Conservation (phyloP, 1,284 basidiomycete species). For the Cronartium quercuum region DNA sequence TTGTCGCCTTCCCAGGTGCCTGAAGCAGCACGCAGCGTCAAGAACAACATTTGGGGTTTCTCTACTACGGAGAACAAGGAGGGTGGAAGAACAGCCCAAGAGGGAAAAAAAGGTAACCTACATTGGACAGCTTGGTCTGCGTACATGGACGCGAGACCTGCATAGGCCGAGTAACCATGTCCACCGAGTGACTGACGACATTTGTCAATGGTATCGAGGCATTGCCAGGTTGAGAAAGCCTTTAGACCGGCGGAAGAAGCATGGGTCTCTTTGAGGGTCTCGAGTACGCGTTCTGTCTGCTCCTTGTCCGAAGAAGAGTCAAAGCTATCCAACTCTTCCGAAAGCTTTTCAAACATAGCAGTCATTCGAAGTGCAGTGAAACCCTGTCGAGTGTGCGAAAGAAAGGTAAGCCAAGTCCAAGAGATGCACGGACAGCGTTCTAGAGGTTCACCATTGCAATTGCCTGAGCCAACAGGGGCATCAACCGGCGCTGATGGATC, state of each 20-base stretch:
- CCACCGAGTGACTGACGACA: constrained; percentile 57
- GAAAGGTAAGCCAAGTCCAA: background rate
- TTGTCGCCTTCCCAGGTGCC: constrained; percentile 50
- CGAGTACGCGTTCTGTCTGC: constrained; percentile 50
- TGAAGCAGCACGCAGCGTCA: background rate
- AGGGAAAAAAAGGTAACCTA: background rate
- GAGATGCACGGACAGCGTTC: constrained; percentile 42
- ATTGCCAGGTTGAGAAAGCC: constrained; percentile 59
- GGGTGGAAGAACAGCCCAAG: constrained; percentile 41
- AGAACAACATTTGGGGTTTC: background rate
- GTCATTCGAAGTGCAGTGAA: constrained; percentile 43
- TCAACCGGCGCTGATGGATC: constrained; percentile 57
- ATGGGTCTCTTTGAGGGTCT: constrained; percentile 59
- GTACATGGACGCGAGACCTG: constrained; percentile 56
- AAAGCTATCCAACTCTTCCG: constrained; percentile 54
- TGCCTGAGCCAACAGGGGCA: constrained; percentile 57
- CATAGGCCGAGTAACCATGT: constrained; percentile 58
- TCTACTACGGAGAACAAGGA: background rate
- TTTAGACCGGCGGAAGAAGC: constrained; percentile 58
- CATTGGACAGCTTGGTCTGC: constrained; percentile 56
- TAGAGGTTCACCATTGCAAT: constrained; percentile 55
- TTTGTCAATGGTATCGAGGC: constrained; percentile 57
- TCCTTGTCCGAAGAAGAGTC: constrained; percentile 50
- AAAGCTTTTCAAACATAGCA: constrained; percentile 51
- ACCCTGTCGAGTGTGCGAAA: constrained; percentile 38